Percentiles rank a stretch among this genome's conserved stretches.
phyloP scores from a whole-genome alignment of 1,284 basidiomycete genomes.

The Fomitopsis palustris region DNA sequence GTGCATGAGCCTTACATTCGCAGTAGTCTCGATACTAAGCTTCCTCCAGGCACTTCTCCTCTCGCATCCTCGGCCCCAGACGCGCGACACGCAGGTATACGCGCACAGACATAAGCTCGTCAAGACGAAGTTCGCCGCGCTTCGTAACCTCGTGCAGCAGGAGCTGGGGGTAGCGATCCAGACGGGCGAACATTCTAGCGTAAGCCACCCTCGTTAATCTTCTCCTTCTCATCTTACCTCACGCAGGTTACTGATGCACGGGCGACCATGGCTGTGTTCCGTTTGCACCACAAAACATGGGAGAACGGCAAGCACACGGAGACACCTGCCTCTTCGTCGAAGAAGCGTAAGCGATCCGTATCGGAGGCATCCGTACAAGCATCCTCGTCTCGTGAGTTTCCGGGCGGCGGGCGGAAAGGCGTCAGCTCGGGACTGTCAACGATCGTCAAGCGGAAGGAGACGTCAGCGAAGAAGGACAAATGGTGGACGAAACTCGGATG shows the following conservation, averaged over 20 bases:
- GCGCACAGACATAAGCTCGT: constrained; percentile 56
- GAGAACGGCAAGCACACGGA: constrained; percentile 42
- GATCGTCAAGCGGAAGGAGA: constrained; percentile 32
- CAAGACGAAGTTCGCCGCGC: constrained; percentile 63
- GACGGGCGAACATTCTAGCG: constrained; percentile 83
- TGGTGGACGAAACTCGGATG: constrained; percentile 48
- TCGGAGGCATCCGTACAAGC: constrained; percentile 1
- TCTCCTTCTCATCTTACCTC: not conserved
- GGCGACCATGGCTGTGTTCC: constrained; percentile 94
- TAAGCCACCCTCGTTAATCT: constrained; percentile 31
- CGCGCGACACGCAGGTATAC: constrained; percentile 82
- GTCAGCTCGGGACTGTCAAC: constrained; percentile 74
- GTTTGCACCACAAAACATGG: constrained; percentile 86
- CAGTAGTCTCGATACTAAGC: not conserved
- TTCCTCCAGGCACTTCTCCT: constrained; percentile 73
- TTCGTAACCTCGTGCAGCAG: constrained; percentile 80
- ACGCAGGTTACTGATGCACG: constrained; percentile 86
- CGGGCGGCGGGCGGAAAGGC: constrained; percentile 60
- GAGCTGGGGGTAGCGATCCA: constrained; percentile 88
- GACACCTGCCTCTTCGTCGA: not conserved
- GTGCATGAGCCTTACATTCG: constrained; percentile 13
- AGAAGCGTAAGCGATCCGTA: constrained; percentile 25
- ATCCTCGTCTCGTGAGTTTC: constrained; percentile 28
- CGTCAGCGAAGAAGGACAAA: constrained; percentile 27
- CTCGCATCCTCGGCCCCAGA: constrained; percentile 79